Conservation (phyloP, 2,329 filamentous ascomycete genomes). For the Acephala macrosclerotiorum region DNA sequence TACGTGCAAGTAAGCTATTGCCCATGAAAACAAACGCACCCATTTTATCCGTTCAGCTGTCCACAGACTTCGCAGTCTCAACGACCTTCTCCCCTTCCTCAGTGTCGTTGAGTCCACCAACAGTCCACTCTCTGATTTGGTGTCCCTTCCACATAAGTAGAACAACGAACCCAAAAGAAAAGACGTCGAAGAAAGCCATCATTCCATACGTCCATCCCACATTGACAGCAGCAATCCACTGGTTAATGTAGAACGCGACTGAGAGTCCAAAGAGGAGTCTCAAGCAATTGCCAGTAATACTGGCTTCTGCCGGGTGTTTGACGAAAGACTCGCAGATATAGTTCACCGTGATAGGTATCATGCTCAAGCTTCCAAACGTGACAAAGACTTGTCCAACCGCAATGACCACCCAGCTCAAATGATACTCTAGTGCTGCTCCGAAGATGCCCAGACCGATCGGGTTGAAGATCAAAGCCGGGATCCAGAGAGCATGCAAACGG, state of each 20-base stretch:
- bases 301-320: conserved; percentile 47
- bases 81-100: conserved; percentile 38
- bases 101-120: conserved; percentile 31
- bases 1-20: background rate
- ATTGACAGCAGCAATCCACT: conserved; percentile 47
- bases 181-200: conserved; percentile 46
- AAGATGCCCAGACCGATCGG: conserved; percentile 47
- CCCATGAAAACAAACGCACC: background rate
- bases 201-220: conserved; percentile 51
- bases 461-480: conserved; percentile 43
- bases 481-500: conserved; percentile 36
- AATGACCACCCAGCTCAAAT: conserved; percentile 49
- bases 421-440: conserved; percentile 49
- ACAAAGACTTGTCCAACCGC: conserved; percentile 50
- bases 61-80: conserved; percentile 14
- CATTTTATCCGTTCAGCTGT: background rate
- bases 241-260: conserved; percentile 48
- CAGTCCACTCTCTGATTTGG: conserved; percentile 28
- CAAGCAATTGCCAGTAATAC: conserved; percentile 44
- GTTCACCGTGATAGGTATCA: conserved; percentile 45
- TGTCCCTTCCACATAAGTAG: conserved; percentile 42
- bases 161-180: conserved; percentile 37
- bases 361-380: conserved; percentile 45
- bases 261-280: conserved; percentile 47
- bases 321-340: conserved; percentile 46